Evolutionary conservation across 1,284 basidiomycete species (phyloP), one percentile per base, ranked within the genome.

Genomic region (Somion occarium): DNA sequence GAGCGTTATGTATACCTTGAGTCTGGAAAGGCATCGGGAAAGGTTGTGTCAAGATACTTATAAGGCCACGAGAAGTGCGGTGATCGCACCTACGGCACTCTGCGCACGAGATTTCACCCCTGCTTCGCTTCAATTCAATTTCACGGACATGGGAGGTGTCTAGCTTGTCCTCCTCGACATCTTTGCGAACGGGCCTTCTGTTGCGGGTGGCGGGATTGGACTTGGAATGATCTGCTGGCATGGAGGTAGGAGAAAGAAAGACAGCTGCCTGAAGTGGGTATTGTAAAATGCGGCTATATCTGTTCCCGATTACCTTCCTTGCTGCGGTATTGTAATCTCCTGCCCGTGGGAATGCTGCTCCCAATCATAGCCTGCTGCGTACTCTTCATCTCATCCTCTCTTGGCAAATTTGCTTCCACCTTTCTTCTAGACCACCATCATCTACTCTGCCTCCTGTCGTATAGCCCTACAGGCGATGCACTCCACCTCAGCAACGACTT

Each of bases 21-120:
- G 51, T 58, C 53, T 66, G 58, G 15, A 24, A 19, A 46, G 27
- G 38, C 13, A 24, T 15, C 13, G 45, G 37, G 52, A 53, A 34
- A 24, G 48, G 57, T n/a, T n/a, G n/a, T 50, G 51, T 46, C 50
- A 58, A 51, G 34, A 54, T 49, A 44, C 18, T 23, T 30, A 47
- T 39, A 30, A 49, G 51, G 37, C 51, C 24, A 41, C 19, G 43
- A 51, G 19, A 48, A 50, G 55, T 61, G 65, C 65, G 65, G 56
- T 64, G 60, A 67, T 61, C 75, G 55, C 59, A 85, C 84, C 85
- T 74, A 61, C 85, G 71, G 66, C 85, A 88, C 64, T 87, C 85
- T 15, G 85, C 85, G 64, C 85, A 86, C 19, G 83, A 85, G 59
- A 86, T 76, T 30, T 81, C 80, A 44, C 83, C 85, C 61, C 82